phyloP scores from a whole-genome alignment of 495 filamentous ascomycete genomes.

The Mycothermus thermophilus region DNA sequence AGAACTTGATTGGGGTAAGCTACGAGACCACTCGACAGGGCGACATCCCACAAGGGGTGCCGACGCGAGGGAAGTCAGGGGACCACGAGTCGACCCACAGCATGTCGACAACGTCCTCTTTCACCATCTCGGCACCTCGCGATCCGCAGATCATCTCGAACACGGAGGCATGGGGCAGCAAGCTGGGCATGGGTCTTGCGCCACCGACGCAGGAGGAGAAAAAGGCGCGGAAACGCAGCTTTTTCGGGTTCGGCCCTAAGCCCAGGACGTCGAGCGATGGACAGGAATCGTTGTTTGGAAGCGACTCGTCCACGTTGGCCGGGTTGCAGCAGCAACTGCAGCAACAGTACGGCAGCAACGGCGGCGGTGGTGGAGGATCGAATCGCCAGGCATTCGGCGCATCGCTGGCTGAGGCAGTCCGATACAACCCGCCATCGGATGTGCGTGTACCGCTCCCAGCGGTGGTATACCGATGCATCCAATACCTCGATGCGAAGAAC shows the following conservation, averaged over 20 bases:
- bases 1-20: slow-evolving; percentile 61
- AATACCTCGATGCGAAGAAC: slow-evolving; percentile 76
- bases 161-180: slow-evolving; percentile 76
- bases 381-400: slow-evolving; percentile 74
- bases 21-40: slow-evolving; percentile 75
- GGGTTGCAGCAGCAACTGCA: slow-evolving; percentile 11
- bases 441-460: slow-evolving; percentile 65
- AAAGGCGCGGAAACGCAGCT: slow-evolving; percentile 75
- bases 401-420: slow-evolving; percentile 72
- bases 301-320: too few species aligned
- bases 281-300: slow-evolving; percentile 33
- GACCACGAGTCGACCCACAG: slow-evolving; percentile 20
- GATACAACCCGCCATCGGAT: slow-evolving; percentile 59
- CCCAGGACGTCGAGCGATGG: slow-evolving; percentile 34
- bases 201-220: slow-evolving; percentile 54
- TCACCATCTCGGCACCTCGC: slow-evolving; percentile 72
- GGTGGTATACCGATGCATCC: slow-evolving; percentile 93
- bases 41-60: slow-evolving; percentile 29
- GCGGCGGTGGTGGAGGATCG: too few species aligned
- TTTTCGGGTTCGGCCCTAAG: slow-evolving; percentile 73
- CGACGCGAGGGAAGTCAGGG: slow-evolving; percentile 8
- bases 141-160: slow-evolving; percentile 80
- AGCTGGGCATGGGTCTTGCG: slow-evolving; percentile 29
- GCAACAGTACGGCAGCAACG: slow-evolving; percentile 32
- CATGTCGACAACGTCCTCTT: slow-evolving; percentile 27